Conservation (phyloP, 2,329 filamentous ascomycete species). For the Microsporum audouinii region DNA sequence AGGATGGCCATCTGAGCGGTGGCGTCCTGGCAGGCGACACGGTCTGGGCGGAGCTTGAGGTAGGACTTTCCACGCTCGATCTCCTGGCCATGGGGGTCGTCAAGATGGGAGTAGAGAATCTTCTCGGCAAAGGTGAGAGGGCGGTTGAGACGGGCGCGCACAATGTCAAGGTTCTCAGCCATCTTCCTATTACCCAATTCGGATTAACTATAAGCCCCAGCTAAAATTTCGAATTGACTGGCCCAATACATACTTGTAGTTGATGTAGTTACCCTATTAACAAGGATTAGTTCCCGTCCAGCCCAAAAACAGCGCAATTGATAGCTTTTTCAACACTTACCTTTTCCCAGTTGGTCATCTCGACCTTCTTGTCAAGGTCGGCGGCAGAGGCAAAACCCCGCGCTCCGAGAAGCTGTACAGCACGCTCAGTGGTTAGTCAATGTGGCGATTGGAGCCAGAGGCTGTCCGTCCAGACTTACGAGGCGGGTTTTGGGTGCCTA, state of each 20-base stretch:
- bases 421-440: slow-evolving; percentile 26
- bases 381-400: slow-evolving; percentile 70
- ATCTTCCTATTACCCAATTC: slow-evolving; percentile 59
- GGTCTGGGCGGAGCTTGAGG: slow-evolving; percentile 90
- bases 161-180: slow-evolving; percentile 90
- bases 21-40: slow-evolving; percentile 98
- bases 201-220: background rate
- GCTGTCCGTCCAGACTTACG: slow-evolving; percentile 26
- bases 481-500: slow-evolving; percentile 37
- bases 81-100: slow-evolving; percentile 90
- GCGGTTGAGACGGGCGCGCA: slow-evolving; percentile 78
- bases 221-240: background rate
- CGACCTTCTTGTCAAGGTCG: slow-evolving; percentile 91
- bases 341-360: slow-evolving; percentile 94
- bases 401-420: slow-evolving; percentile 47
- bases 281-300: background rate
- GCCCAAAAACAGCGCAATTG: background rate
- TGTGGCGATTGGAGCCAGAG: background rate
- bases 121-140: slow-evolving; percentile 95
- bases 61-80: slow-evolving; percentile 94
- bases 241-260: slow-evolving; percentile 54
- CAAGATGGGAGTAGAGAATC: slow-evolving; percentile 96
- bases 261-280: slow-evolving; percentile 73
- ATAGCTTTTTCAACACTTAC: slow-evolving; percentile 24
- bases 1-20: slow-evolving; percentile 99